Evolutionary conservation across 1,139 yeast genomes (phyloP).

Genomic region (Arxiozyma heterogenica): DNA sequence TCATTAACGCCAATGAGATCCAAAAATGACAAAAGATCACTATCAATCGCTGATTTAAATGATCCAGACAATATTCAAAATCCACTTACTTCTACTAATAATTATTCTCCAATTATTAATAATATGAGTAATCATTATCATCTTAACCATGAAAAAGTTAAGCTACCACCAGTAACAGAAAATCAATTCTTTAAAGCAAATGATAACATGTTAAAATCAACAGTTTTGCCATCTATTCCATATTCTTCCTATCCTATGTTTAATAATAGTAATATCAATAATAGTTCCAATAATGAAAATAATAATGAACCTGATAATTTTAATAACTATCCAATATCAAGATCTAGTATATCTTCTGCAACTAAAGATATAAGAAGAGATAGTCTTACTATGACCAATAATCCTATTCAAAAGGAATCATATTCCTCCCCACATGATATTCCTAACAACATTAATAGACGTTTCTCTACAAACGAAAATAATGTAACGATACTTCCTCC

Average conservation of each 20-base stretch:
- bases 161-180: constrained; percentile 1
- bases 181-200: constrained; percentile 1
- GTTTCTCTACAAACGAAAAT: not conserved
- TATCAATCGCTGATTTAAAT: not conserved
- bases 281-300: not conserved
- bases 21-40: not conserved
- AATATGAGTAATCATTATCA: not conserved
- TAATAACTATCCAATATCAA: not conserved
- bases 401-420: not conserved
- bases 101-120: not conserved
- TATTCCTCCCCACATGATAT: not conserved
- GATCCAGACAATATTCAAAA: not conserved
- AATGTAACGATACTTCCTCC: constrained; percentile 2
- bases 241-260: constrained; percentile 3
- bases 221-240: constrained; percentile 2
- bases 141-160: not conserved
- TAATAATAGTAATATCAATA: not conserved
- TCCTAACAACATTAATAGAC: not conserved
- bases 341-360: not conserved
- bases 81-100: not conserved
- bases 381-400: not conserved
- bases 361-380: not conserved
- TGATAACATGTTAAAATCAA: not conserved
- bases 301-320: not conserved
- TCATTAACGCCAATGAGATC: not conserved